Conservation (phyloP, 2,329 filamentous ascomycete genomes). For the Xylariales sp. region DNA sequence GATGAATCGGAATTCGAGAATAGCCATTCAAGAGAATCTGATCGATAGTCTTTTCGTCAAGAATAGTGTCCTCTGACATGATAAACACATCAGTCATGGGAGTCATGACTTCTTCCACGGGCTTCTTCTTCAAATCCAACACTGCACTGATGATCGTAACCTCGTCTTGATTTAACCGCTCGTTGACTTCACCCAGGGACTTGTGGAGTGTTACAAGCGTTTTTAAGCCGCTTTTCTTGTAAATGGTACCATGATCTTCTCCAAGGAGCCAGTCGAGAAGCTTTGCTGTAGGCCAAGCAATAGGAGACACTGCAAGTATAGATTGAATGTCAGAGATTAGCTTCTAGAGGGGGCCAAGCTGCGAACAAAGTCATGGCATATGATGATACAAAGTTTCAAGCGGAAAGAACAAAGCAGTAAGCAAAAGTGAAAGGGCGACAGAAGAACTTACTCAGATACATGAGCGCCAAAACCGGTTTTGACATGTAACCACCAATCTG, state of each 20-base stretch:
- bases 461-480: slow-evolving; percentile 78
- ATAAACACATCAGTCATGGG: slow-evolving; percentile 97
- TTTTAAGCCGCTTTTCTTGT: slow-evolving; percentile 97
- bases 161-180: slow-evolving; percentile 93
- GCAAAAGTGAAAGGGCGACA: too few species aligned
- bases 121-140: slow-evolving; percentile 91
- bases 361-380: too few species aligned
- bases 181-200: slow-evolving; percentile 78
- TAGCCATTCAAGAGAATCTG: slow-evolving; percentile 89
- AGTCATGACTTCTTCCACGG: slow-evolving; percentile 95
- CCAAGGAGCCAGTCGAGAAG: slow-evolving; percentile 90
- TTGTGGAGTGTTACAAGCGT: slow-evolving; percentile 94
- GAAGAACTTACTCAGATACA: slow-evolving; percentile 74
- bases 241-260: slow-evolving; percentile 91
- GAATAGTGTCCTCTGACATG: slow-evolving; percentile 88
- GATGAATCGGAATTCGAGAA: slow-evolving; percentile 91
- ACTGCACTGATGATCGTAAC: slow-evolving; percentile 98
- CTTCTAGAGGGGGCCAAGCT: neutral
- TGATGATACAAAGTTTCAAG: too few species aligned
- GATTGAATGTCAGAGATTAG: neutral
- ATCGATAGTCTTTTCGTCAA: slow-evolving; percentile 94
- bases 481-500: slow-evolving; percentile 94
- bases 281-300: slow-evolving; percentile 94
- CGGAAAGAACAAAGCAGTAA: too few species aligned
- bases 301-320: slow-evolving; percentile 55